Conservation (phyloP, 148 eudicot species). For the Mesembryanthemum crystallinum region DNA sequence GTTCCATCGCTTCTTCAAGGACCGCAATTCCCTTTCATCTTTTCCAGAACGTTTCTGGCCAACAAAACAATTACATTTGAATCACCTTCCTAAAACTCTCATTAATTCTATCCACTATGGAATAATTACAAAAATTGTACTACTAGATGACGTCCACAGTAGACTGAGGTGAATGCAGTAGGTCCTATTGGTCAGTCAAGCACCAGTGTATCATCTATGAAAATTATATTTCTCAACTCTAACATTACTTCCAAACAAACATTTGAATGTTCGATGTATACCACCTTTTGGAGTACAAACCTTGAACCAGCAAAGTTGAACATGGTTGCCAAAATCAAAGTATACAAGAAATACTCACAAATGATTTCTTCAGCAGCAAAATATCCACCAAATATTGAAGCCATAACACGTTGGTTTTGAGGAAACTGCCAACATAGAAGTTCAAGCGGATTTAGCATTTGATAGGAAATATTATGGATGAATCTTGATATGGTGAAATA, state of each 20-base stretch:
- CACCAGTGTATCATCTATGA: background rate
- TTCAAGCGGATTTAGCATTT: conserved; percentile 5
- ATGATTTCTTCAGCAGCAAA: conserved; percentile 69
- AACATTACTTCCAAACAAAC: background rate
- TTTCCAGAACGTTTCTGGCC: conserved; percentile 66
- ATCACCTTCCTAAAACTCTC: background rate
- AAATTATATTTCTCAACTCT: background rate
- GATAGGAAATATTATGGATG: background rate
- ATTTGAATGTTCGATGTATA: background rate
- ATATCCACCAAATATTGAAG: conserved; percentile 86
- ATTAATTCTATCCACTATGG: too few species aligned
- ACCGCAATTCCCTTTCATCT: conserved; percentile 74
- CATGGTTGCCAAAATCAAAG: background rate
- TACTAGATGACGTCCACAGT: background rate
- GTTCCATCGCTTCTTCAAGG: conserved; percentile 75
- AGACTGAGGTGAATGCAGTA: background rate
- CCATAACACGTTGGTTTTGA: conserved; percentile 91
- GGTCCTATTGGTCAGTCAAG: background rate
- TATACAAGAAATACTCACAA: conserved; percentile 44
- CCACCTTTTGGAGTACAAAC: background rate
- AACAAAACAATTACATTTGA: background rate
- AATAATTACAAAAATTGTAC: too few species aligned
- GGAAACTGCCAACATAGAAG: conserved; percentile 61
- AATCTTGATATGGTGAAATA: background rate
- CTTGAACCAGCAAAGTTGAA: background rate